phyloP scores from a whole-genome alignment of 768 basidiomycete genomes.

The Leccinum longicurvipes region DNA sequence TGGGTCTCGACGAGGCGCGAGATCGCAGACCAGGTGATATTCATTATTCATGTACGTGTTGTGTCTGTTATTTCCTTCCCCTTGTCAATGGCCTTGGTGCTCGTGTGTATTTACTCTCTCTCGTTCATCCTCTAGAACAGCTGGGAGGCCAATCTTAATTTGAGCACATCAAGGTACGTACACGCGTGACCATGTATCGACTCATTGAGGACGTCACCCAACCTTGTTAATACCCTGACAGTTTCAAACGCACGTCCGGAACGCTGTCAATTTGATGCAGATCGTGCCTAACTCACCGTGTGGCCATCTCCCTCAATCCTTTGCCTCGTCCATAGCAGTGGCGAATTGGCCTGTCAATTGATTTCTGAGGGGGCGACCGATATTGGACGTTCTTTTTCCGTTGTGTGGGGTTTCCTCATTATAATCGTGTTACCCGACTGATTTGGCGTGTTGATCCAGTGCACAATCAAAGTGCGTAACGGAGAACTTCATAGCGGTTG shows the following conservation, averaged over 20 bases:
- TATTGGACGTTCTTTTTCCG: too few species aligned
- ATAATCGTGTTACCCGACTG: too few species aligned
- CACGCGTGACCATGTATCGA: background rate
- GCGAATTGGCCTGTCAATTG: slow-evolving; percentile 15
- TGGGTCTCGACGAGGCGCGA: too few species aligned
- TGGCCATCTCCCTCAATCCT: too few species aligned
- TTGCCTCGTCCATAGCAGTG: slow-evolving; percentile 22
- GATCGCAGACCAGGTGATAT: too few species aligned
- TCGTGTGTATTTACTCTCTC: background rate
- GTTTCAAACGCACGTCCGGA: slow-evolving; percentile 47
- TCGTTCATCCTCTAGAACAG: slow-evolving; percentile 36
- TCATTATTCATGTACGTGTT: too few species aligned
- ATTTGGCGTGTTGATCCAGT: background rate
- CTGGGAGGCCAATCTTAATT: slow-evolving; percentile 57
- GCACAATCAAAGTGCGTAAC: slow-evolving; percentile 48
- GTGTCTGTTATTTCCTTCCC: too few species aligned
- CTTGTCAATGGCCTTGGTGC: too few species aligned
- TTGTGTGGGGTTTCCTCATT: too few species aligned
- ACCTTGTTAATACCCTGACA: background rate
- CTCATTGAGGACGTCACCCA: too few species aligned
- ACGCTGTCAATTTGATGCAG: slow-evolving; percentile 47
- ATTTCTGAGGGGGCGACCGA: too few species aligned
- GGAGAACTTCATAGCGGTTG: slow-evolving; percentile 39
- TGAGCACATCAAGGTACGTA: slow-evolving; percentile 19
- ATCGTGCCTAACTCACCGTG: slow-evolving; percentile 43